Evolutionary conservation across 768 basidiomycete genomes (phyloP), one percentile per base, ranked within the genome.

Genomic region (Podaxis rugospora): DNA sequence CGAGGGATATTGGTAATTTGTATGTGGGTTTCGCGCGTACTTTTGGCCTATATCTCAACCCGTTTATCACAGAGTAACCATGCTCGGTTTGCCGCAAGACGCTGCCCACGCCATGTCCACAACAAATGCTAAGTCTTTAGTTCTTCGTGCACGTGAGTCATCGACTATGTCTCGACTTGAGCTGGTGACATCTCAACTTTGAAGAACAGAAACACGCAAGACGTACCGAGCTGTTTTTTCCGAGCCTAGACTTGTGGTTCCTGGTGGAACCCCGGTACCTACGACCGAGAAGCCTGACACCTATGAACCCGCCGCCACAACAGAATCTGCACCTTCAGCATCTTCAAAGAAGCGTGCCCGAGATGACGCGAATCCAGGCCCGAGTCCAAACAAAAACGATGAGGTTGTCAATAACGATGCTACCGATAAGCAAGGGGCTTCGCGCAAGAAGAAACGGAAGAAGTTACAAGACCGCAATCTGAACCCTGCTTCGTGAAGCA

Each of bases 191-290:
- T 59, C 52, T 27, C 25, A 5, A 21, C 39, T 25, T 62, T 14
- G 3, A 28, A 10, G n/a, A 1, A 9, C 65, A 93, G 92, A 90
- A 74, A 90, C 91, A 0, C 88, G 92, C 35, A 85, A 83, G 68
- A 92, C 90, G 4, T 92, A 90, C 66, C 83, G 91, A 4, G 88
- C 92, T 0, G 81, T 93, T 0, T 74, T 93, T 21, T 92, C 91
- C 2, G 89, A 90, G 67, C 90, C 92, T 0, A 82, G 70, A 51
- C 69, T 92, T 9, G 79, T 93, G 10, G 70, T 91, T 1, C 87
- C 87, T 7, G 65, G 27, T 23, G 42, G 42, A n/a, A 44, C 42
- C 6, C n/a, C n/a, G 5, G 6, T 9, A 18, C 7, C 42, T 6
- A 44, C 42, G 6, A 28, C 59, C 13, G 40, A 27, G 14, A 9